Conservation (phyloP, 208 protist genomes). For the Trypanosoma lewisi region DNA sequence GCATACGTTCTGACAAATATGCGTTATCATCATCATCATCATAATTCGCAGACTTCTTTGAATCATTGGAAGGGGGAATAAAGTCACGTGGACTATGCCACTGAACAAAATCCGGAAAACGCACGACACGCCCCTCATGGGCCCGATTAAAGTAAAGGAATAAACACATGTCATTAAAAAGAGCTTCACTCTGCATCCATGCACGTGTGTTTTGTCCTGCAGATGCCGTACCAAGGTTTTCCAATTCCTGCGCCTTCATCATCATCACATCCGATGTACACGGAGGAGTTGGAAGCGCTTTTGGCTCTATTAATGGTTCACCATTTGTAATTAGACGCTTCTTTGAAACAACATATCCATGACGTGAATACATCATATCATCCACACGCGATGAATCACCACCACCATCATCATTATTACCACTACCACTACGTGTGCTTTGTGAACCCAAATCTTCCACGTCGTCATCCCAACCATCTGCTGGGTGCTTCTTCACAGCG, state of each 20-base stretch:
- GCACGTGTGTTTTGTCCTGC: conserved; percentile 32
- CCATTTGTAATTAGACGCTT: conserved; percentile 61
- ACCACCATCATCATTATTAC: background rate
- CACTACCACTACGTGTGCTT: background rate
- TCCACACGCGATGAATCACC: no score
- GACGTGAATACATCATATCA: no score
- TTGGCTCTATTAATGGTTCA: conserved; percentile 52
- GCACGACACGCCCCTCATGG: conserved; percentile 63
- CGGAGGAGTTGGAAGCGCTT: conserved; percentile 48
- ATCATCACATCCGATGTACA: conserved; percentile 67
- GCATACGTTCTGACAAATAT: conserved; percentile 79
- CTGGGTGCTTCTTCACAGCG: background rate
- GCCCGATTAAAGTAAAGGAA: conserved; percentile 78
- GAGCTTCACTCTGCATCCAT: conserved; percentile 54
- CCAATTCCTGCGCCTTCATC: conserved; percentile 43
- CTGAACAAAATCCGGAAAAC: conserved; percentile 87
- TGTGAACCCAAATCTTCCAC: conserved; percentile 1
- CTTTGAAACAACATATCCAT: background rate
- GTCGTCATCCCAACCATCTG: conserved; percentile 35
- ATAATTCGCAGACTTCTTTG: conserved; percentile 18
- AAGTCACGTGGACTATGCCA: conserved; percentile 89
- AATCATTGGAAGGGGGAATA: conserved; percentile 12
- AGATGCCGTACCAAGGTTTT: conserved; percentile 34
- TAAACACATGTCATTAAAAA: conserved; percentile 89
- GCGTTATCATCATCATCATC: conserved; percentile 39